phyloP scores from a whole-genome alignment of 768 basidiomycete genomes.

The Rubroboletus pulcherrimus region DNA sequence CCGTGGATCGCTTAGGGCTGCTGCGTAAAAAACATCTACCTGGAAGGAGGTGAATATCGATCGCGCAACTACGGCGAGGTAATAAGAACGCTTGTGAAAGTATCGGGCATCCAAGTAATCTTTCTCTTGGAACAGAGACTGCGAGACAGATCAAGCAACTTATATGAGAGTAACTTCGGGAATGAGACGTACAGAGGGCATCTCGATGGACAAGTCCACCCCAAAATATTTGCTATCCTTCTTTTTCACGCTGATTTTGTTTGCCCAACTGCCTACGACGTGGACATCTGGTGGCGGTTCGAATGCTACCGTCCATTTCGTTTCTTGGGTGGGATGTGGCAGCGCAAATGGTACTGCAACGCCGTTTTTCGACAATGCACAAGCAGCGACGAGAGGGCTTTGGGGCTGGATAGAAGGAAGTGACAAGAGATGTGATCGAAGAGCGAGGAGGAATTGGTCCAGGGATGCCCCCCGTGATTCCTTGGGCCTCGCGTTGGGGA shows the following conservation, averaged over 20 bases:
- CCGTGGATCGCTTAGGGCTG: slow-evolving; percentile 57
- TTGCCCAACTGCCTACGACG: slow-evolving; percentile 85
- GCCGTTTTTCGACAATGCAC: slow-evolving; percentile 47
- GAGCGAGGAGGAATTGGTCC: slow-evolving; percentile 61
- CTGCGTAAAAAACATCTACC: slow-evolving; percentile 61
- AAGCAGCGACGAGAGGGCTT: slow-evolving; percentile 65
- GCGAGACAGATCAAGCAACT: neutral
- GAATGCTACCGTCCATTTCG: slow-evolving; percentile 87
- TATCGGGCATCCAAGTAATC: slow-evolving; percentile 87
- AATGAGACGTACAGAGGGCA: slow-evolving; percentile 65
- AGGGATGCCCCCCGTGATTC: slow-evolving; percentile 51
- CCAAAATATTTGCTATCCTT: slow-evolving; percentile 62
- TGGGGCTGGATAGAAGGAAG: slow-evolving; percentile 55
- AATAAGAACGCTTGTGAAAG: slow-evolving; percentile 91
- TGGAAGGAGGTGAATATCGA: slow-evolving; percentile 47
- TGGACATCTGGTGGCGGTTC: slow-evolving; percentile 72
- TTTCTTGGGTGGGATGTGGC: slow-evolving; percentile 70
- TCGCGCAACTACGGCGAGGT: slow-evolving; percentile 74
- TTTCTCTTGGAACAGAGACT: slow-evolving; percentile 92
- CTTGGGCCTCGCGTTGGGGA: slow-evolving; percentile 71
- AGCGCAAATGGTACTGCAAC: slow-evolving; percentile 65
- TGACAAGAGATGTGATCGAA: slow-evolving; percentile 62
- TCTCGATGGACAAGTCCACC: slow-evolving; percentile 81
- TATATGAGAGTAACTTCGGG: neutral
- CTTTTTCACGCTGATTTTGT: slow-evolving; percentile 67